Percentiles rank a stretch among this genome's conserved stretches.
Evolutionary conservation across 129 eudicot species (phyloP).

Genomic region (Smallanthus sonchifolius): DNA sequence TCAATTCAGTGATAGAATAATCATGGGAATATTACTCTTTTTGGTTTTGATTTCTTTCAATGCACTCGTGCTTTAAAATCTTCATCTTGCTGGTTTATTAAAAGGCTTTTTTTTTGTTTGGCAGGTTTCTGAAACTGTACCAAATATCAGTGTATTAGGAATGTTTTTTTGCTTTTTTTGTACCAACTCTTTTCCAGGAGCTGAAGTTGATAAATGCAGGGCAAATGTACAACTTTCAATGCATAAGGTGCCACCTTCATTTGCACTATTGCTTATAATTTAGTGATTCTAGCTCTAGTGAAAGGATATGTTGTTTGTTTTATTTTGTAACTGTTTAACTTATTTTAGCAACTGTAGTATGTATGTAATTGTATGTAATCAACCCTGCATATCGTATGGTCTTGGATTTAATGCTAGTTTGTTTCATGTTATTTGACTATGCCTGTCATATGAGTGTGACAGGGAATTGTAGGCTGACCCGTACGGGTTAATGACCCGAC

Average conservation of each 20-base stretch:
- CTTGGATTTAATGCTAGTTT: conserved; percentile 2
- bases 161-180: background rate
- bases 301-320: conserved; percentile 12
- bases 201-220: conserved; percentile 11
- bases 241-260: conserved; percentile 21
- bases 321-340: conserved; percentile 22
- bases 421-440: background rate
- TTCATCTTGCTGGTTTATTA: background rate
- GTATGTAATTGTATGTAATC: conserved; percentile 26
- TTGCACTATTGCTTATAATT: conserved; percentile 11
- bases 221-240: conserved; percentile 24
- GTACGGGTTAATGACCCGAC: background rate
- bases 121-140: conserved; percentile 27
- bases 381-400: background rate
- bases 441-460: background rate
- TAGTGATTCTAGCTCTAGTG: conserved; percentile 10
- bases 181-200: conserved; percentile 1
- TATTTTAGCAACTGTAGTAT: conserved; percentile 13
- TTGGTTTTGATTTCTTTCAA: background rate
- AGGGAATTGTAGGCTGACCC: background rate
- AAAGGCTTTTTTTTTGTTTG: background rate
- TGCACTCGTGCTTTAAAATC: background rate
- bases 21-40: background rate
- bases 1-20: background rate
- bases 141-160: conserved; percentile 11